These are phyloP conservation scores for Saccharomycopsis sp. DNA, from an alignment of 805 yeast genomes.

Conservation along the genomic window DNA sequence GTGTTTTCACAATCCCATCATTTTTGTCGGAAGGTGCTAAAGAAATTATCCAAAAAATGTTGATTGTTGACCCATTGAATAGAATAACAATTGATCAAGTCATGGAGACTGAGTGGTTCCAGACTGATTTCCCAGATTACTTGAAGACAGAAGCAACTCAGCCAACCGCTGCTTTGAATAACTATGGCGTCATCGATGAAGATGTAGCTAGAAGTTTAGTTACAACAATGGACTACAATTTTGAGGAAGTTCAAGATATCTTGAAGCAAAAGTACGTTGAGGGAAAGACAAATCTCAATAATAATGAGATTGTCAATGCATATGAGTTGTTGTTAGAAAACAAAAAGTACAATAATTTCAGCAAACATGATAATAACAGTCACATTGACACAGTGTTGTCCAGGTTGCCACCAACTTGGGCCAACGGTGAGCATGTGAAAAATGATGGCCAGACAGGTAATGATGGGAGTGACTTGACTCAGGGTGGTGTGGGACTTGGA, in stretches of 20 bases:
- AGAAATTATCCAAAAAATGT: constrained; percentile 73
- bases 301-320: constrained; percentile 76
- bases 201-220: constrained; percentile 66
- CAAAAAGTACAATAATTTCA: constrained; percentile 47
- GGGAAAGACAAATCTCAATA: constrained; percentile 32
- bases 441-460: neutral
- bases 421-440: constrained; percentile 1
- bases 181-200: constrained; percentile 48
- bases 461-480: neutral
- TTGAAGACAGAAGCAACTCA: constrained; percentile 34
- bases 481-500: constrained; percentile 21
- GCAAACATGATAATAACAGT: constrained; percentile 29
- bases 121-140: constrained; percentile 69
- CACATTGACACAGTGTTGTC: constrained; percentile 51
- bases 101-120: constrained; percentile 92
- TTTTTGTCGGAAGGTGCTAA: constrained; percentile 82
- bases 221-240: constrained; percentile 81
- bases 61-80: constrained; percentile 88
- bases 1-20: constrained; percentile 85
- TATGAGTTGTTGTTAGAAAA: constrained; percentile 77
- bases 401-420: constrained; percentile 49
- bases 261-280: constrained; percentile 28
- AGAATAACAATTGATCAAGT: constrained; percentile 89
- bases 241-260: constrained; percentile 72
- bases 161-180: constrained; percentile 30